Evolutionary conservation across 805 yeast genomes (phyloP).

Genomic region (Pichia membranifaciens): DNA sequence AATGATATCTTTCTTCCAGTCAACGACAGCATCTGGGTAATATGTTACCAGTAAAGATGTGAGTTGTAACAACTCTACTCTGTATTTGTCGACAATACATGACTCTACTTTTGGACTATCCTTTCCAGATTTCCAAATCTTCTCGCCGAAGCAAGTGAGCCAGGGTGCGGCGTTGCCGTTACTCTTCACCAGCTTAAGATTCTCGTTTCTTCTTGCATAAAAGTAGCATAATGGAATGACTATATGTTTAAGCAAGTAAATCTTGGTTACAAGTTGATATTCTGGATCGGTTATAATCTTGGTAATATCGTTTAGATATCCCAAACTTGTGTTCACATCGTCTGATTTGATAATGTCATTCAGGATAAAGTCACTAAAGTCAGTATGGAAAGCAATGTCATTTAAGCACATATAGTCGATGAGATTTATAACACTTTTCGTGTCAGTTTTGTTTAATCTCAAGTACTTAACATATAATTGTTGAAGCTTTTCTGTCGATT

Average conservation of each 20-base stretch:
- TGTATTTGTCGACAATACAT: constrained; percentile 65
- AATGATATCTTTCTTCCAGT: constrained; percentile 74
- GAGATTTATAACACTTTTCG: constrained; percentile 35
- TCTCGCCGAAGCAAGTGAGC: constrained; percentile 56
- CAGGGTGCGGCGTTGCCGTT: constrained; percentile 41
- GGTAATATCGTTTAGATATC: constrained; percentile 47
- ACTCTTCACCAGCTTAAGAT: constrained; percentile 14
- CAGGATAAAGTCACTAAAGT: constrained; percentile 54
- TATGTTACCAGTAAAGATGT: constrained; percentile 71
- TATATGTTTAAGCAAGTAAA: constrained; percentile 55
- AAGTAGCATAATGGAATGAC: constrained; percentile 60
- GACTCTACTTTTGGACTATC: constrained; percentile 50
- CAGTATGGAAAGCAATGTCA: constrained; percentile 40
- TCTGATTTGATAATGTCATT: constrained; percentile 45
- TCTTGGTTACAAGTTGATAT: constrained; percentile 44
- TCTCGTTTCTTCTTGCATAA: constrained; percentile 45
- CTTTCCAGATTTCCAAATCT: constrained; percentile 67
- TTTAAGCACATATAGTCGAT: constrained; percentile 40
- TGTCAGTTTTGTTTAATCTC: constrained; percentile 11
- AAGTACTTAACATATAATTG: constrained; percentile 33
- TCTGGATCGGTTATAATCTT: constrained; percentile 43
- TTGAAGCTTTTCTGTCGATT: constrained; percentile 62
- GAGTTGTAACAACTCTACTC: constrained; percentile 74
- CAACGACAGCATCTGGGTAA: constrained; percentile 54
- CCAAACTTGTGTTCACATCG: constrained; percentile 42